Evolutionary conservation across 1,284 basidiomycete genomes (phyloP).

Genomic region (Moesziomyces sp.): DNA sequence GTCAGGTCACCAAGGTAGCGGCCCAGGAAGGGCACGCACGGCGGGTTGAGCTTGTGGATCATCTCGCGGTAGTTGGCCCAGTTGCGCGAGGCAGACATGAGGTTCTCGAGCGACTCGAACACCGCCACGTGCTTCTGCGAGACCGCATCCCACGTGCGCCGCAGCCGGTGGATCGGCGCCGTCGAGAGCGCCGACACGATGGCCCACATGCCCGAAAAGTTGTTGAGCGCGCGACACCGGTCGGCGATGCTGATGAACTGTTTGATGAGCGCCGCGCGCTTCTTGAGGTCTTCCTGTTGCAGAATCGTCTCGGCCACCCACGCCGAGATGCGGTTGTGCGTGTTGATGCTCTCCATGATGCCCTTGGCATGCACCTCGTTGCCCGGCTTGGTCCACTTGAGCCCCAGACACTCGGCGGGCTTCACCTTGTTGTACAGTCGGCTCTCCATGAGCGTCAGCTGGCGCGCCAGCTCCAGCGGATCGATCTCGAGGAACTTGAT

Average conservation of each 20-base stretch:
- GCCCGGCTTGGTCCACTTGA: constrained; percentile 67
- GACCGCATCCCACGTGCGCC: constrained; percentile 94
- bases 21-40: constrained; percentile 97
- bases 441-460: constrained; percentile 92
- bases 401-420: constrained; percentile 85
- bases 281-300: constrained; percentile 84
- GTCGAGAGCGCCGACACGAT: constrained; percentile 95
- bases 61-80: constrained; percentile 90
- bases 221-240: constrained; percentile 87
- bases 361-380: constrained; percentile 72
- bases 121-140: constrained; percentile 72
- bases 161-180: constrained; percentile 89
- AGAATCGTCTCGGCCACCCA: constrained; percentile 95
- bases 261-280: constrained; percentile 83
- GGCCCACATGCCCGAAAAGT: constrained; percentile 95
- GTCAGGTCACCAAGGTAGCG: constrained; percentile 95
- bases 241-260: constrained; percentile 94
- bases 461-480: constrained; percentile 88
- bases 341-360: constrained; percentile 88
- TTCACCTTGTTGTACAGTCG: constrained; percentile 87
- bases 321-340: constrained; percentile 86
- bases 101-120: constrained; percentile 78
- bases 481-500: constrained; percentile 89
- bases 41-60: constrained; percentile 85
- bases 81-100: constrained; percentile 89